Percentiles rank a stretch among this genome's conserved stretches.
Conservation (phyloP, 2,329 filamentous ascomycete species). For the Rutstroemia sp. region DNA sequence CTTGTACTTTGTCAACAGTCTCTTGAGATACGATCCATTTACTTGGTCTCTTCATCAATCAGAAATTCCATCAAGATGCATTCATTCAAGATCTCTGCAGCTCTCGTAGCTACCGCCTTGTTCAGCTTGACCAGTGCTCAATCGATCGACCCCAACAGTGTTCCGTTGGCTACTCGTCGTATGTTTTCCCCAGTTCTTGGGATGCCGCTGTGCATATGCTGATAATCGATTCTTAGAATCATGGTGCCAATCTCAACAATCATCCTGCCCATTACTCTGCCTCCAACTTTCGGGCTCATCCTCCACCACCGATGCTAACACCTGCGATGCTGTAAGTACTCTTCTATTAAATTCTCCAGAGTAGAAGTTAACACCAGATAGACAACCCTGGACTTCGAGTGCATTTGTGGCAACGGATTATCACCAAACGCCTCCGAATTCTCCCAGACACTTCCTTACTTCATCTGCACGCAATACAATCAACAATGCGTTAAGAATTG, state of each 20-base stretch:
- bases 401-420: slow-evolving; percentile 60
- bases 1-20: background rate
- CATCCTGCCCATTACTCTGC: slow-evolving; percentile 67
- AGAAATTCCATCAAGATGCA: slow-evolving; percentile 36
- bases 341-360: background rate
- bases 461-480: slow-evolving; percentile 64
- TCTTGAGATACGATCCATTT: background rate
- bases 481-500: slow-evolving; percentile 59
- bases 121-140: slow-evolving; percentile 38
- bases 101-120: slow-evolving; percentile 44
- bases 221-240: slow-evolving; percentile 34
- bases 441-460: slow-evolving; percentile 72
- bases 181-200: slow-evolving; percentile 1
- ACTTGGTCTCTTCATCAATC: background rate
- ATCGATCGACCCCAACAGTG: slow-evolving; percentile 56
- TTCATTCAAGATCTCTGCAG: slow-evolving; percentile 38
- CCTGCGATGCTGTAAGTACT: slow-evolving; percentile 55
- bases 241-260: slow-evolving; percentile 60
- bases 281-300: slow-evolving; percentile 43
- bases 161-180: slow-evolving; percentile 40
- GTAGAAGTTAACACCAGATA: slow-evolving; percentile 24
- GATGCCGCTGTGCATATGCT: background rate
- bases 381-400: slow-evolving; percentile 58
- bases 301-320: slow-evolving; percentile 48
- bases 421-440: slow-evolving; percentile 69